These are phyloP conservation scores for Vanrija humicola DNA, from an alignment of 1,284 basidiomycete genomes.

Conservation along the genomic window DNA sequence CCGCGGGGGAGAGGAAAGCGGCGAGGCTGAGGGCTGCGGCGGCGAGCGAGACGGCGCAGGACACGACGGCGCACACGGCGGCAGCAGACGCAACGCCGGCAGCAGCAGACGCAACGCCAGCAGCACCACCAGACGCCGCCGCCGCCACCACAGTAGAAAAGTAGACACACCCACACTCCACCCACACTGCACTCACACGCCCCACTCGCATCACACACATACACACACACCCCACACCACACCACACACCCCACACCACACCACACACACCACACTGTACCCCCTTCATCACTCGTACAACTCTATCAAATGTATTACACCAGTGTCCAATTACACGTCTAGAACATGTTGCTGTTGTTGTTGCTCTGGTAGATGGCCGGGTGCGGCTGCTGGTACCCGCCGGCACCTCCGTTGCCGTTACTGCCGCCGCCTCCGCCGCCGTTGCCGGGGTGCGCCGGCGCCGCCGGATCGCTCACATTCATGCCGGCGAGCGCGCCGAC, in stretches of 20 bases:
- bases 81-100: background rate
- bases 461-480: background rate
- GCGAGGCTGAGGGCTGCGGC: background rate
- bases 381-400: background rate
- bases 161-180: too few species aligned
- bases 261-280: too few species aligned
- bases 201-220: too few species aligned
- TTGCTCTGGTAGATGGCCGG: background rate
- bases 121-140: too few species aligned
- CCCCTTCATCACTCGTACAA: too few species aligned
- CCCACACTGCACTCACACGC: too few species aligned
- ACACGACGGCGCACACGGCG: background rate
- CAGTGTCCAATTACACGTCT: background rate
- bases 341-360: background rate
- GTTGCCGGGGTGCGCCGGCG: background rate
- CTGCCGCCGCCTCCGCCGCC: slow-evolving; percentile 5
- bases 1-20: background rate
- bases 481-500: slow-evolving; percentile 12
- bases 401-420: background rate
- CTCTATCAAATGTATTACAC: background rate
- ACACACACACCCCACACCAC: too few species aligned
- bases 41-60: background rate
- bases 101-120: too few species aligned
- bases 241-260: too few species aligned
- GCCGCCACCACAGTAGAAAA: too few species aligned